Evolutionary conservation across 192 early-diverging fungal species (phyloP), one percentile per base, ranked within the genome.

Genomic region (Podila verticillata): DNA sequence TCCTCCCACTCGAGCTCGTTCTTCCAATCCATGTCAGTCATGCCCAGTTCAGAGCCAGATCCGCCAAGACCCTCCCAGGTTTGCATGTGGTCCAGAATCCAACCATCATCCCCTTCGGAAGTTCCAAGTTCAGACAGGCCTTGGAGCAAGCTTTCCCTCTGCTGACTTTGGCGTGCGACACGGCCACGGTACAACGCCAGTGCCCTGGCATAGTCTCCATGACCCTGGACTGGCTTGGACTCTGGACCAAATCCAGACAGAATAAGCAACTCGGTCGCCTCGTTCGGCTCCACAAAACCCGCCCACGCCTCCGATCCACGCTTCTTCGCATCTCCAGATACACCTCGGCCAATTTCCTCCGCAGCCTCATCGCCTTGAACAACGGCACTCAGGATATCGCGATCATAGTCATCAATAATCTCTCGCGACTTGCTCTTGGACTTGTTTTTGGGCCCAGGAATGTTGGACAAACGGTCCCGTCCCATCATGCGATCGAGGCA

Each of bases 1-100:
- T 78, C 74, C 48, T 78, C 74, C 74, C 74, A 78, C 48, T 70
- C 34, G 17, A 78, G 64, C 48, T 78, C 74, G 31, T 70, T 70
- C 68, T 66, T 78, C 74, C 74, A 78, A 17, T 70, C 74, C 31
- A 66, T 19, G 22, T 65, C 68, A 13, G 74, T 78, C 74, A 70
- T 78, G 47, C 68, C 67, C 13, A 78, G 29, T 17, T 70, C 68
- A 17, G 68, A 30, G 9, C 63, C 63, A 5, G 31, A 22, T 26
- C 31, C 57, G 19, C 69, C 61, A 13, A 73, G 39, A 9, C 30
- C 63, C 44, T 63, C 44, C 12, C 69, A 34, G 5, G n/a, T n/a
- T 22, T 58, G 56, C 26, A 78, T 48, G 29, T 66, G 47, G 49
- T 60, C 57, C 6, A 65, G 48, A 22, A 70, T 70, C 74, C 68